Conservation (phyloP, 1,284 basidiomycete genomes). For the Moesziomyces antarcticus region DNA sequence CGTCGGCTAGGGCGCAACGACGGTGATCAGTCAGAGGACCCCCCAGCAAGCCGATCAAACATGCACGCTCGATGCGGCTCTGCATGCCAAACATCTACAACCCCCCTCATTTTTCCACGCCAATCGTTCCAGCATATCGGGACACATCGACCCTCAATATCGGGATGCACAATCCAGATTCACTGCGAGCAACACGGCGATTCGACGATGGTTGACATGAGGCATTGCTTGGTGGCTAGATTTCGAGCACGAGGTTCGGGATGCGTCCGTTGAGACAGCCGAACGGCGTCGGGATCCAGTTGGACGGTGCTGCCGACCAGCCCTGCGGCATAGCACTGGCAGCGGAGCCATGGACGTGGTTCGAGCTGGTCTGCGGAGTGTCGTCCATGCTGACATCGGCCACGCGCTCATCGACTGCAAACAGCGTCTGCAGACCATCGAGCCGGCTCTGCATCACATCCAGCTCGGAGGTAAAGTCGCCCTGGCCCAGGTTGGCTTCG, state of each 20-base stretch:
- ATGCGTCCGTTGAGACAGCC: constrained; percentile 30
- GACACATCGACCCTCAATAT: too few relatives aligned
- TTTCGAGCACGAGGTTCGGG: constrained; percentile 21
- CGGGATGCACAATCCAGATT: too few relatives aligned
- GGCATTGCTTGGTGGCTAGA: background rate
- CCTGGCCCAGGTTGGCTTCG: background rate
- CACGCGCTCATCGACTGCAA: background rate
- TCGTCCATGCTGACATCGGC: too few relatives aligned
- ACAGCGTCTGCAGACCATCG: background rate
- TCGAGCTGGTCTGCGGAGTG: background rate
- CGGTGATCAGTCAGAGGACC: too few relatives aligned
- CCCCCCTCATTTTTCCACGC: too few relatives aligned
- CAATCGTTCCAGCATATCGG: too few relatives aligned
- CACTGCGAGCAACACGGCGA: too few relatives aligned
- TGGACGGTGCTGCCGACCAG: constrained; percentile 12
- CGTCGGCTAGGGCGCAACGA: too few relatives aligned
- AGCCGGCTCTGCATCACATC: constrained; percentile 26
- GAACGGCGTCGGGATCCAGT: constrained; percentile 32
- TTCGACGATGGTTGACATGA: background rate
- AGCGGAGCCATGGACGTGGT: background rate
- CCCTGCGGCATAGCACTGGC: constrained; percentile 15
- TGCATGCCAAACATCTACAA: too few relatives aligned
- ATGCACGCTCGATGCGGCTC: too few relatives aligned
- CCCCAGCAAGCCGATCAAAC: too few relatives aligned
- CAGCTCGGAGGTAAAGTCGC: constrained; percentile 20